Evolutionary conservation across 352 stramenopile species (phyloP).

Genomic region (Phytopythium chamaehyphon): DNA sequence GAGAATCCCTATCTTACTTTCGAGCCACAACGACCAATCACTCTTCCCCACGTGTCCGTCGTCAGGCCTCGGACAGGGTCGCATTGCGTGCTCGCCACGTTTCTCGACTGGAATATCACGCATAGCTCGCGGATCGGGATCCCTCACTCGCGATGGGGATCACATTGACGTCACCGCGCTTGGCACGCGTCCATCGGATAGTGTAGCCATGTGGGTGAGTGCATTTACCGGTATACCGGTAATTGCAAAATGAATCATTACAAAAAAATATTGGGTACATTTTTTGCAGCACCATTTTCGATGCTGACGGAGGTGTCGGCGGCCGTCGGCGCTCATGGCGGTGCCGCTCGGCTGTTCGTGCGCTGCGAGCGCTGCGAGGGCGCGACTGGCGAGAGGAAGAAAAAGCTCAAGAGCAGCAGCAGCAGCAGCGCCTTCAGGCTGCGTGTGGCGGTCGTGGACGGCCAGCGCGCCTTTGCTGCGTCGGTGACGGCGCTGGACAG

Average conservation of each 20-base stretch:
- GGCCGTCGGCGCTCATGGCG: conserved; percentile 18
- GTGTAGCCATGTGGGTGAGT: conserved; percentile 8
- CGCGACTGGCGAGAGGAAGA: background rate
- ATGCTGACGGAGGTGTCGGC: conserved; percentile 19
- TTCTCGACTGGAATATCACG: conserved; percentile 2
- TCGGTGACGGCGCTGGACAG: conserved; percentile 32
- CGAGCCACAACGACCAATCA: too few species aligned
- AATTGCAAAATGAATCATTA: too few species aligned
- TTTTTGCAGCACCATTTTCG: too few species aligned
- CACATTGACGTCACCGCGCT: background rate
- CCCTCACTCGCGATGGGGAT: conserved; percentile 9
- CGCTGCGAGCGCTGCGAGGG: conserved; percentile 15
- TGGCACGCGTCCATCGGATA: conserved; percentile 7
- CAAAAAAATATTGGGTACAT: too few species aligned
- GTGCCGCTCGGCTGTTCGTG: conserved; percentile 15
- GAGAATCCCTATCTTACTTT: too few species aligned
- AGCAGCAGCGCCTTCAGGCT: conserved; percentile 8
- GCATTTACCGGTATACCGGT: background rate
- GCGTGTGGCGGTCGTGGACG: conserved; percentile 25
- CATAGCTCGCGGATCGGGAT: background rate
- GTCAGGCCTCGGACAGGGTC: too few species aligned
- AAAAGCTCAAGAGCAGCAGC: background rate
- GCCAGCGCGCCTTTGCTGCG: conserved; percentile 22
- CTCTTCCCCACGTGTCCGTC: conserved; percentile 1
- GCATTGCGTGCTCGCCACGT: conserved; percentile 6